A percentile compares a stretch with the other conserved stretches of the same genome.
Evolutionary conservation across 192 early-diverging fungal species (phyloP).

Genomic region (Globomyces pollinis-pini): DNA sequence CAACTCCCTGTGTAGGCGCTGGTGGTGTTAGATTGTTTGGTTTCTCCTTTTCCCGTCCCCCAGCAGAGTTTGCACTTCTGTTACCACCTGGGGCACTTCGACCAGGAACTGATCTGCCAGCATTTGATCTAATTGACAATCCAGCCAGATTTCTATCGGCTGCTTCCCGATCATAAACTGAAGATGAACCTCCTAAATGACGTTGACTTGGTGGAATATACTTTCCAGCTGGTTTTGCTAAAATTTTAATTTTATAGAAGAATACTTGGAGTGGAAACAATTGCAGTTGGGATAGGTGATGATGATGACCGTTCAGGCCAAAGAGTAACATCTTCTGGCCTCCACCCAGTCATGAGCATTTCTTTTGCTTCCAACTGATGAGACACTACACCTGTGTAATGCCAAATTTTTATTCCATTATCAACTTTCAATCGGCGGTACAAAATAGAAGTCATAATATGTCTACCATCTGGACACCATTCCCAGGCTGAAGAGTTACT

Average conservation of each 20-base stretch:
- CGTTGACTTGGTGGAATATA: constrained; percentile 45
- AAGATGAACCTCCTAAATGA: constrained; percentile 26
- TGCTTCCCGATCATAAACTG: neutral
- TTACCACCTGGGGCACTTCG: neutral
- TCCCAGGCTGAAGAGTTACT: constrained; percentile 76
- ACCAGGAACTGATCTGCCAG: constrained; percentile 1
- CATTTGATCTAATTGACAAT: neutral
- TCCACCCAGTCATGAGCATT: constrained; percentile 69
- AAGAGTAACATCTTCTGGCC: constrained; percentile 17
- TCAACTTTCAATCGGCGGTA: constrained; percentile 93
- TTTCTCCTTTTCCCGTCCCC: constrained; percentile 41
- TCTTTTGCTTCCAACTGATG: constrained; percentile 72
- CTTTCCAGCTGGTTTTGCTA: constrained; percentile 36
- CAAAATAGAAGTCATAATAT: constrained; percentile 87
- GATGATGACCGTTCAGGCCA: constrained; percentile 74
- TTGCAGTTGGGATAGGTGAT: constrained; percentile 61
- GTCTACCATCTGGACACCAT: constrained; percentile 90
- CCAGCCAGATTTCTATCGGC: constrained; percentile 3
- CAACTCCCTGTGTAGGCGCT: neutral
- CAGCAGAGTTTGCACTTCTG: constrained; percentile 11
- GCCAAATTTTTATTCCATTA: constrained; percentile 96
- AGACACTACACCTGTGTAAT: constrained; percentile 81
- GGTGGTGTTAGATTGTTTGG: too few species aligned
- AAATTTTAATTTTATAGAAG: constrained; percentile 4
- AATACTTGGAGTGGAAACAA: constrained; percentile 20